phyloP scores from a whole-genome alignment of 2,329 filamentous ascomycete genomes.

The Claviceps quebecensis region DNA sequence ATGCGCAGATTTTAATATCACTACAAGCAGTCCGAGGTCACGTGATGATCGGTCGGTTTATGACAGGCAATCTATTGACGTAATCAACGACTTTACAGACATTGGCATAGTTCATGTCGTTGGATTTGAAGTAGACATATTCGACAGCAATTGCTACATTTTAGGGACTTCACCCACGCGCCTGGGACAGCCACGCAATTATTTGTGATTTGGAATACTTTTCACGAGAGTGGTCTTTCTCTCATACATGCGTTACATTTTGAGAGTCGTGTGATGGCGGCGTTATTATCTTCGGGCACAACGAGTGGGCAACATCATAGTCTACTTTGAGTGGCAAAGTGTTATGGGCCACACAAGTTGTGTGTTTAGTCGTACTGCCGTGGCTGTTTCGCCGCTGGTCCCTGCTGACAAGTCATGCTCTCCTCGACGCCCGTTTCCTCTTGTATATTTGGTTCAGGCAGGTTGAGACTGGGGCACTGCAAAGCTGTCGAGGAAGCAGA shows the following conservation, averaged over 20 bases:
- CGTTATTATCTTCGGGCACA: slow-evolving; percentile 6
- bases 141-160: slow-evolving; percentile 46
- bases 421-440: background rate
- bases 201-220: slow-evolving; percentile 11
- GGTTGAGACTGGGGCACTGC: background rate
- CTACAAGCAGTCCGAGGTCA: slow-evolving; percentile 1
- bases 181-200: slow-evolving; percentile 7
- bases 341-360: background rate
- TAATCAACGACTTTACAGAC: slow-evolving; percentile 5
- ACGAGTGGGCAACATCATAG: background rate
- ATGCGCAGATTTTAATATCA: background rate
- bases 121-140: slow-evolving; percentile 31
- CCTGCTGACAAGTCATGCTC: background rate
- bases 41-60: background rate
- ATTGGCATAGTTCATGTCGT: slow-evolving; percentile 5
- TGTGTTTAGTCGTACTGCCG: background rate
- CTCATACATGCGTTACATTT: slow-evolving; percentile 3
- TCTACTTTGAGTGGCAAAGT: slow-evolving; percentile 4
- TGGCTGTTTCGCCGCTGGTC: background rate
- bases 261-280: background rate
- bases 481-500: background rate
- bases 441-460: background rate
- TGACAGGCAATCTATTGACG: background rate
- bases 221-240: slow-evolving; percentile 7
- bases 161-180: slow-evolving; percentile 33